Conservation (phyloP, 2,329 filamentous ascomycete genomes). For the Penicillium sp. region DNA sequence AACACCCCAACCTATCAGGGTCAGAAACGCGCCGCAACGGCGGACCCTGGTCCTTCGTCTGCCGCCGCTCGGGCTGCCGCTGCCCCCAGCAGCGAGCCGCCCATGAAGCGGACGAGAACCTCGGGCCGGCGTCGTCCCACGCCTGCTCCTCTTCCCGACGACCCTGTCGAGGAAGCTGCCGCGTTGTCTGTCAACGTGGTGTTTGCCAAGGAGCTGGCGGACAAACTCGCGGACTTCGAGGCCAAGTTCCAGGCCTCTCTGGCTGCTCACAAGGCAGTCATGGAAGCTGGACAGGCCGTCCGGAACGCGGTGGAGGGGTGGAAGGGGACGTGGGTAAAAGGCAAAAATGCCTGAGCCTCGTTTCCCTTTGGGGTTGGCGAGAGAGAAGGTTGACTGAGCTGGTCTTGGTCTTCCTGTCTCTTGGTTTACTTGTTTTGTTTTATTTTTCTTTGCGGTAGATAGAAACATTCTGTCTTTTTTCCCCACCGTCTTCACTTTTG, state of each 20-base stretch:
- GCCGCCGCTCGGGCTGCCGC: not conserved
- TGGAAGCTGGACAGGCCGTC: not conserved
- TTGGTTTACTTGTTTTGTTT: no score
- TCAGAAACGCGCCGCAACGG: no score
- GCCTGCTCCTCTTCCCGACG: not conserved
- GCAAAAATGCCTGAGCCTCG: no score
- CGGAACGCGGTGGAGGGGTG: not conserved
- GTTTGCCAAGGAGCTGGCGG: constrained; percentile 53
- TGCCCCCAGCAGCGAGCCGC: not conserved
- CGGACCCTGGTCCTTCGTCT: not conserved
- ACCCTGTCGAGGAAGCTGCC: constrained; percentile 18
- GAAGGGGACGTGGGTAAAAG: not conserved
- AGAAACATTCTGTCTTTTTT: no score
- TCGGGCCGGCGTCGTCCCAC: not conserved
- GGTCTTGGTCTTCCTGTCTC: not conserved
- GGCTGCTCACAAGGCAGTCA: not conserved
- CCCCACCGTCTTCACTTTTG: no score
- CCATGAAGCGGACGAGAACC: not conserved
- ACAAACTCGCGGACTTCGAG: constrained; percentile 51
- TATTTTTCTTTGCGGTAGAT: no score
- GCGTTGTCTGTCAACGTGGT: constrained; percentile 42
- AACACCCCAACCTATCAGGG: not conserved
- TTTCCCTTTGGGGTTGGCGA: not conserved
- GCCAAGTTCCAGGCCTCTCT: constrained; percentile 48
- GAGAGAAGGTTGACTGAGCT: not conserved